phyloP scores from a whole-genome alignment of 768 basidiomycete genomes.

The Hygrocybe punicea region DNA sequence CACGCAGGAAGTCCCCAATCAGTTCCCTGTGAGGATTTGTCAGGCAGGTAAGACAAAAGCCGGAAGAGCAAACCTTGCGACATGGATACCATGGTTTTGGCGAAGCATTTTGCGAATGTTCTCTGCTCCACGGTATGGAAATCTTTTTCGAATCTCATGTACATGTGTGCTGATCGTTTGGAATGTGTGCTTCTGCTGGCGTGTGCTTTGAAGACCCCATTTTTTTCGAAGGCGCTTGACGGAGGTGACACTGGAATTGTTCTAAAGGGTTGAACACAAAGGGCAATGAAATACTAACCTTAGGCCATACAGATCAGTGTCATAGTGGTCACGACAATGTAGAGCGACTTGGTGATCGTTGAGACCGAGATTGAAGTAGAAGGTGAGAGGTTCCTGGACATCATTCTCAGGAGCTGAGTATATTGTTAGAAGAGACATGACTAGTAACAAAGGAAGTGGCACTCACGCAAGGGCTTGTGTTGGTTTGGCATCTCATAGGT shows the following conservation, averaged over 20 bases:
- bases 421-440: too few relatives aligned
- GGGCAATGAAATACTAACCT: not conserved
- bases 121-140: conserved; percentile 11
- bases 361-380: conserved; percentile 8
- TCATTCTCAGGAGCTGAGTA: not conserved
- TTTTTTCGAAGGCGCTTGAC: not conserved
- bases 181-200: conserved; percentile 16
- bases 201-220: not conserved
- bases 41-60: too few relatives aligned
- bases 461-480: too few relatives aligned
- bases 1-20: conserved; percentile 2
- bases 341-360: conserved; percentile 14
- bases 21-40: conserved; percentile 6
- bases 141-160: conserved; percentile 7
- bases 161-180: conserved; percentile 8
- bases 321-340: conserved; percentile 11
- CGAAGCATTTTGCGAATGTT: conserved; percentile 14
- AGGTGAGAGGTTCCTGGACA: not conserved
- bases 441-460: too few relatives aligned
- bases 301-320: conserved; percentile 6
- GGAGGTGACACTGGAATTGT: not conserved
- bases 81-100: conserved; percentile 11
- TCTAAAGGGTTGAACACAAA: not conserved
- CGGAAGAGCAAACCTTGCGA: conserved; percentile 15
- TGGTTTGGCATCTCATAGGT: too few relatives aligned